These are phyloP conservation scores for Coniophora puteana DNA, from an alignment of 1,284 basidiomycete genomes.

Conservation along the genomic window DNA sequence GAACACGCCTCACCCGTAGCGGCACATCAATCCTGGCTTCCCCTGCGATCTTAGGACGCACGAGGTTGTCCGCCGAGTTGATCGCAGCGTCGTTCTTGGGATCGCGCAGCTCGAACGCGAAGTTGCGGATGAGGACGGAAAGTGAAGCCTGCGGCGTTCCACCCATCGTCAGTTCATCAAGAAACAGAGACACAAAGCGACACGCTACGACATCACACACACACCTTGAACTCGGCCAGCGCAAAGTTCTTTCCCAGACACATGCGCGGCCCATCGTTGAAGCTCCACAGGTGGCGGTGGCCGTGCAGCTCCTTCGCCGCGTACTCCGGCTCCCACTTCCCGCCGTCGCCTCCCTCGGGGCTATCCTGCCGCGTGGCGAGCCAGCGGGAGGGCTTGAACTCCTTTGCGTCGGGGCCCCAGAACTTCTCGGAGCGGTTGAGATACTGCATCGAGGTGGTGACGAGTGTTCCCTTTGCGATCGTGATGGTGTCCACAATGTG, in stretches of 20 bases:
- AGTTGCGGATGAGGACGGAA: constrained; percentile 4
- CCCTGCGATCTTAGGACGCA: constrained; percentile 8
- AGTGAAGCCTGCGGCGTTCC: constrained; percentile 1
- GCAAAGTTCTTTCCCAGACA: constrained; percentile 16
- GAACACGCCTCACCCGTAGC: constrained; percentile 1
- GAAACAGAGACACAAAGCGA: background rate
- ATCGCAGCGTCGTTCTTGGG: constrained; percentile 6
- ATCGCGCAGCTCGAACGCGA: constrained; percentile 3
- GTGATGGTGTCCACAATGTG: constrained; percentile 31
- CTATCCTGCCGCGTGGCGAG: constrained; percentile 38
- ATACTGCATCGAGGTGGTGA: constrained; percentile 29
- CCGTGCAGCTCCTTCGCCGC: background rate
- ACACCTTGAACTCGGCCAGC: constrained; percentile 13
- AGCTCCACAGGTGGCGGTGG: constrained; percentile 6
- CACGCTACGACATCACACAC: background rate
- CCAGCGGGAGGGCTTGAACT: constrained; percentile 43
- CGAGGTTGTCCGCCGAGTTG: constrained; percentile 1
- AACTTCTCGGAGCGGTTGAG: constrained; percentile 38
- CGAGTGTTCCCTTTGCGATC: constrained; percentile 38
- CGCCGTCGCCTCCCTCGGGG: constrained; percentile 34
- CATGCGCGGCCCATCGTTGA: constrained; percentile 9
- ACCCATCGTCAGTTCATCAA: no score
- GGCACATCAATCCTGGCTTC: constrained; percentile 8
- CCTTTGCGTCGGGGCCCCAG: constrained; percentile 40
- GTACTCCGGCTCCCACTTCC: background rate